phyloP scores from a whole-genome alignment of 495 filamentous ascomycete genomes.

The Geoglossum glabrum region DNA sequence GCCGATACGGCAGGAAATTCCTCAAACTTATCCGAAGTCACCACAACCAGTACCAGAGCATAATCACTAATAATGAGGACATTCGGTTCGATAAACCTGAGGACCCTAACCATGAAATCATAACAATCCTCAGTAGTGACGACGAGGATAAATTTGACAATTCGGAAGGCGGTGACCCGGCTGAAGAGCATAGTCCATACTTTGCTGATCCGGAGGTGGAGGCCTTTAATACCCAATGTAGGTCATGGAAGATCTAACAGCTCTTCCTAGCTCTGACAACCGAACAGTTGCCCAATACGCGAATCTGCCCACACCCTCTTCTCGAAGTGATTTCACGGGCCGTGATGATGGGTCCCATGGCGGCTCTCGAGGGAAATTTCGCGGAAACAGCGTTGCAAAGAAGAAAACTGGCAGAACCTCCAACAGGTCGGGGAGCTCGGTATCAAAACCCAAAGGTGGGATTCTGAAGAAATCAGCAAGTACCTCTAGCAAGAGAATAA shows the following conservation, averaged over 20 bases:
- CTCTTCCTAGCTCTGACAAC: conserved; percentile 8
- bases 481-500: conserved; percentile 1
- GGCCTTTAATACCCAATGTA: conserved; percentile 15
- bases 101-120: conserved; percentile 4
- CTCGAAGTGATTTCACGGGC: background rate
- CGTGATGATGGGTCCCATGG: background rate
- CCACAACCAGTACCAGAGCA: conserved; percentile 34
- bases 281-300: background rate
- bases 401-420: background rate
- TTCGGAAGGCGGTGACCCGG: conserved; percentile 11
- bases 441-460: background rate
- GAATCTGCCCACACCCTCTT: background rate
- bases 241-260: conserved; percentile 7
- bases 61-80: conserved; percentile 24
- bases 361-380: background rate
- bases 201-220: conserved; percentile 20
- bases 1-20: conserved; percentile 45
- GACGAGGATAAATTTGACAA: conserved; percentile 12
- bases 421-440: background rate
- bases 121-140: conserved; percentile 6
- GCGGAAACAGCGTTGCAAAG: background rate
- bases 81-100: background rate
- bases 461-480: conserved; percentile 3
- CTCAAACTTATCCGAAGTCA: conserved; percentile 39
- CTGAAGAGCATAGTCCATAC: conserved; percentile 27